A percentile compares a stretch with the other conserved stretches of the same genome.
Evolutionary conservation across 208 protist species (phyloP).

Genomic region (Acanthamoeba castellanii): DNA sequence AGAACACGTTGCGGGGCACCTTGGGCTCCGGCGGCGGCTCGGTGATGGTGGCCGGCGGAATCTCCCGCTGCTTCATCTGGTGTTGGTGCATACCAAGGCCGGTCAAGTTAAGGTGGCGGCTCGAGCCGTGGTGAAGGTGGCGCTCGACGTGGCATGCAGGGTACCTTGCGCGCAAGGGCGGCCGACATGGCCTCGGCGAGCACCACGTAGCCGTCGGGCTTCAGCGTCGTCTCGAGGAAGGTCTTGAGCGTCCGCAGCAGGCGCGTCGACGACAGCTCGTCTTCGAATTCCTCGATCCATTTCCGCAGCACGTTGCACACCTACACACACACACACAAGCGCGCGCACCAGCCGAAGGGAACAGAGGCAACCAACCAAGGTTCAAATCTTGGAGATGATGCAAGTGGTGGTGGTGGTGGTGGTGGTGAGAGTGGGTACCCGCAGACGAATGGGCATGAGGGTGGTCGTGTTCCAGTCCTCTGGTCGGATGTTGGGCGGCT

Average conservation of each 20-base stretch:
- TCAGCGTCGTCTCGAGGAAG: slow-evolving; percentile 27
- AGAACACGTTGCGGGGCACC: slow-evolving; percentile 79
- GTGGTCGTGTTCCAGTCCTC: slow-evolving; percentile 38
- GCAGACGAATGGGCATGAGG: slow-evolving; percentile 2
- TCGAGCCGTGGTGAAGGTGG: no score
- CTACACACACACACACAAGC: slow-evolving; percentile 11
- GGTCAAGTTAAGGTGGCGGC: background rate
- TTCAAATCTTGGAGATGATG: no score
- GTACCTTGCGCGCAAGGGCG: background rate
- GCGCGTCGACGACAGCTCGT: slow-evolving; percentile 20
- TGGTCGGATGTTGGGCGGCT: slow-evolving; percentile 29
- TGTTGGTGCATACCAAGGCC: background rate
- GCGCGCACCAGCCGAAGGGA: no score
- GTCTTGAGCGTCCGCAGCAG: slow-evolving; percentile 21
- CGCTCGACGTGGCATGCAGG: background rate
- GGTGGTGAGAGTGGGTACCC: background rate
- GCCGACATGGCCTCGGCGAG: slow-evolving; percentile 36
- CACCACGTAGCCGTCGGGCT: slow-evolving; percentile 20
- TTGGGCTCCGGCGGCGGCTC: slow-evolving; percentile 38
- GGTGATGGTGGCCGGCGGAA: background rate
- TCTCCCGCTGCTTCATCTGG: slow-evolving; percentile 39
- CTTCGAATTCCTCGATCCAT: slow-evolving; percentile 80
- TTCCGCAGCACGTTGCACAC: slow-evolving; percentile 81
- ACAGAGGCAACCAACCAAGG: no score
- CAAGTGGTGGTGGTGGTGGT: no score